Base-by-base conservation (phyloP, 306 rosid genomes). In the Dalbergia cultrata region DNA sequence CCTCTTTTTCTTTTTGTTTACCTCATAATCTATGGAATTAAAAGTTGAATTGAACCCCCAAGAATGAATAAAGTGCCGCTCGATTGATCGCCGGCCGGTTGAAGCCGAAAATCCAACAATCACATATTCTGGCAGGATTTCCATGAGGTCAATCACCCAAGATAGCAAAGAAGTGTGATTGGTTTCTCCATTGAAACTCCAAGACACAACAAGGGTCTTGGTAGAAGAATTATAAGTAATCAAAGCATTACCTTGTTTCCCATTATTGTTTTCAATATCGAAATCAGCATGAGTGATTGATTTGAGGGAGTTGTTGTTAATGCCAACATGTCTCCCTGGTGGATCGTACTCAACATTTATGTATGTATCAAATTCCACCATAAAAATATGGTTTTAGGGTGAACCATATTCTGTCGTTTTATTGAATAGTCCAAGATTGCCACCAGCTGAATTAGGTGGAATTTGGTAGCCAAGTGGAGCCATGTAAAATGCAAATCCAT, bases 401-500 rank as follows among this genome's bases (percentile, higher is more conserved):
- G 31, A 26, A 26, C 31, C 31, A 26, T 41, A 16, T 66, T 79
- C 13, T n/a, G 13, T 5, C 18, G 17, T 67, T 1, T 79, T 83
- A 2, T 83, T 79, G 80, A 83, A 79, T 1, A 83, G 56, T 9
- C 17, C 87, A 17, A 79, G 74, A 37, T 70, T 71, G 21, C 84
- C 84, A 8, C 87, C 87, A 2, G 74, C 87, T 13, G 87, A 83
- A 17, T 83, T 83, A 1, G 84, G 84, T 0, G 87, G 87, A 5
- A 83, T 83, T 3, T 31, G 74, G 71, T 83, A 79, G 0, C 69
- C 74, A 0, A 74, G 19, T 1, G 87, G 87, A 0, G 87, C 84
- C 0, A 83, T 0, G 45, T 59, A 83, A 8, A 83, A 79, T 0
- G 37, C 77, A 12, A 83, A 83, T 14, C 87, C 87, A 0, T 83